Conservation (phyloP, 2,329 filamentous ascomycete genomes). For the Neodidymelliopsis sp. region DNA sequence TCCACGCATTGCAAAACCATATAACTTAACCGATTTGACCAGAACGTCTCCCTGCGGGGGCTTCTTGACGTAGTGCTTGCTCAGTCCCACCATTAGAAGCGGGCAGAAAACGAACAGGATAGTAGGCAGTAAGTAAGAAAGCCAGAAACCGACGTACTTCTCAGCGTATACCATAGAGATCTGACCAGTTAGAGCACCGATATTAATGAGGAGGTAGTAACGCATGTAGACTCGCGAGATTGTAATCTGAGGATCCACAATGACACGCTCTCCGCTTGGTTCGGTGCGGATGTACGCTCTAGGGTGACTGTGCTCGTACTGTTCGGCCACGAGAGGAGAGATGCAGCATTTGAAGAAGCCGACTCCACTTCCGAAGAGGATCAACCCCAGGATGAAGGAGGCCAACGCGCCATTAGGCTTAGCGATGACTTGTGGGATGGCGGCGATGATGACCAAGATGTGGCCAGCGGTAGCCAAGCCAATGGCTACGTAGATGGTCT, state of each 20-base stretch:
- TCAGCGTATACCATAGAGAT: constrained; percentile 76
- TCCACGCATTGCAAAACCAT: constrained; percentile 66
- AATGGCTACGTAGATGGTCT: constrained; percentile 63
- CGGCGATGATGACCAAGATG: constrained; percentile 60
- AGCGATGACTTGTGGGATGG: constrained; percentile 55
- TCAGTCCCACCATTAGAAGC: constrained; percentile 56
- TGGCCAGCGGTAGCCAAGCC: constrained; percentile 64
- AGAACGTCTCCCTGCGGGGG: constrained; percentile 75
- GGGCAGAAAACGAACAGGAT: constrained; percentile 67
- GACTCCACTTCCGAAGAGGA: constrained; percentile 53
- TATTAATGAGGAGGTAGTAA: constrained; percentile 76
- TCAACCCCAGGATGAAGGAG: constrained; percentile 57
- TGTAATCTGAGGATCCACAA: constrained; percentile 72
- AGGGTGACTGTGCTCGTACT: constrained; percentile 65
- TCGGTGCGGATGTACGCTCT: constrained; percentile 59
- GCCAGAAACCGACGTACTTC: constrained; percentile 77
- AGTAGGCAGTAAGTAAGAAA: constrained; percentile 72
- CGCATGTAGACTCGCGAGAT: constrained; percentile 71
- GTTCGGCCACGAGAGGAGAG: constrained; percentile 72
- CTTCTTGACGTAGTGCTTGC: constrained; percentile 48
- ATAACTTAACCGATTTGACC: constrained; percentile 69
- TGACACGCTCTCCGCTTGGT: constrained; percentile 67
- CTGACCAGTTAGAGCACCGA: constrained; percentile 68
- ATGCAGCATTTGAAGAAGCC: constrained; percentile 52
- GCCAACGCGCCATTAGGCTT: constrained; percentile 51